These are phyloP conservation scores for Lycium ferocissimum DNA, from an alignment of 257 asterid genomes.

Conservation along the genomic window DNA sequence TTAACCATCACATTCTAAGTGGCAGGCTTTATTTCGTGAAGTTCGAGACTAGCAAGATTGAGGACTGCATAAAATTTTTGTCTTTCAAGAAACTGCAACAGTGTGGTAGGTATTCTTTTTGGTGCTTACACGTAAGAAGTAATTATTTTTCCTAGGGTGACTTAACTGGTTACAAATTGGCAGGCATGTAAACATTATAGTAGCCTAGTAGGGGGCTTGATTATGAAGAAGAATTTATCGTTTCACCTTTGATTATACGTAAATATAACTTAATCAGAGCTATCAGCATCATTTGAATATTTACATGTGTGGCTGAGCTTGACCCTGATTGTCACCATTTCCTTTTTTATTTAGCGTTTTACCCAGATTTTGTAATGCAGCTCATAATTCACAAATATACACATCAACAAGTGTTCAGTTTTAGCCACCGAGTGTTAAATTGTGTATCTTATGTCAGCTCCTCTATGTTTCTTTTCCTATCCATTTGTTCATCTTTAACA, in stretches of 20 bases:
- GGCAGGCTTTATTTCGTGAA: constrained; percentile 51
- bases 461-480: not conserved
- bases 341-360: not conserved
- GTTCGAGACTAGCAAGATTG: constrained; percentile 56
- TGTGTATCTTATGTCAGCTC: not conserved
- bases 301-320: constrained; percentile 13
- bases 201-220: not conserved
- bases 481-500: not conserved
- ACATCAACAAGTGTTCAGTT: not conserved
- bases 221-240: not conserved
- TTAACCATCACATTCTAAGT: constrained; percentile 31
- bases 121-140: not conserved
- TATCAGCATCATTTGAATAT: not conserved
- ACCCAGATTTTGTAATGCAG: constrained; percentile 3
- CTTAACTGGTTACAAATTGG: not conserved
- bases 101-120: constrained; percentile 41
- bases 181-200: not conserved
- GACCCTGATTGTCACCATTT: not conserved
- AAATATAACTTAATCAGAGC: not conserved
- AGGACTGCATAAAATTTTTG: constrained; percentile 51
- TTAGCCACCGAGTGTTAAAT: constrained; percentile 1
- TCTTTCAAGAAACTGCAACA: constrained; percentile 46
- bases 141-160: not conserved
- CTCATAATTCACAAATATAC: constrained; percentile 2
- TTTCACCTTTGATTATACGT: not conserved